A percentile compares a stretch with the other conserved stretches of the same genome.
phyloP scores from a whole-genome alignment of 2,329 filamentous ascomycete genomes.

The Trichoderma hamatum region DNA sequence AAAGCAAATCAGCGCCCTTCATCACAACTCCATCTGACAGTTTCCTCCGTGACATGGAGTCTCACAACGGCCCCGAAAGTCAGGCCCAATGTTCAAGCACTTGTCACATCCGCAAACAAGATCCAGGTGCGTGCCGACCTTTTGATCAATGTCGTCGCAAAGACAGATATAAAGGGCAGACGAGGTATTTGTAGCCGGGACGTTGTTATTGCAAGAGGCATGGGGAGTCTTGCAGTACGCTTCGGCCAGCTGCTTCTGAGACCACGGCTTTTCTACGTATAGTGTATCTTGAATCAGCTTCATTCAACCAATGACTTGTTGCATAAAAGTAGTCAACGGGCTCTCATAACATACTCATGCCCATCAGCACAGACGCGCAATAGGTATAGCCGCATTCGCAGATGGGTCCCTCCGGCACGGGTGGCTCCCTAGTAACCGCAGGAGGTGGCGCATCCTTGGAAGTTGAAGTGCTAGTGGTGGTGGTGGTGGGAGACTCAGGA shows the following conservation, averaged over 20 bases:
- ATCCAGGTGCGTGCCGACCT: slow-evolving; percentile 41
- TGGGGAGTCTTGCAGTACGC: slow-evolving; percentile 46
- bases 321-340: neutral
- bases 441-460: slow-evolving; percentile 25
- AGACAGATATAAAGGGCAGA: slow-evolving; percentile 46
- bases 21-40: slow-evolving; percentile 19
- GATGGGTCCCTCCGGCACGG: slow-evolving; percentile 37
- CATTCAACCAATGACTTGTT: neutral
- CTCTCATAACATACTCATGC: slow-evolving; percentile 38
- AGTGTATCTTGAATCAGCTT: neutral
- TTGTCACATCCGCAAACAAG: slow-evolving; percentile 46
- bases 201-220: slow-evolving; percentile 38
- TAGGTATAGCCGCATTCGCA: slow-evolving; percentile 50
- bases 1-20: neutral
- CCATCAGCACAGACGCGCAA: slow-evolving; percentile 44
- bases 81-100: slow-evolving; percentile 45
- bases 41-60: slow-evolving; percentile 40
- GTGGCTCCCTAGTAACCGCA: slow-evolving; percentile 30
- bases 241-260: slow-evolving; percentile 37
- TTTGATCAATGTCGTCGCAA: slow-evolving; percentile 39
- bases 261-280: slow-evolving; percentile 42
- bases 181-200: slow-evolving; percentile 38
- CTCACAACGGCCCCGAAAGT: slow-evolving; percentile 46
- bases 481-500: slow-evolving; percentile 28
- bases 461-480: slow-evolving; percentile 8